Base-by-base conservation (phyloP, 1,284 basidiomycete species). In the Leccinum subrobustum region DNA sequence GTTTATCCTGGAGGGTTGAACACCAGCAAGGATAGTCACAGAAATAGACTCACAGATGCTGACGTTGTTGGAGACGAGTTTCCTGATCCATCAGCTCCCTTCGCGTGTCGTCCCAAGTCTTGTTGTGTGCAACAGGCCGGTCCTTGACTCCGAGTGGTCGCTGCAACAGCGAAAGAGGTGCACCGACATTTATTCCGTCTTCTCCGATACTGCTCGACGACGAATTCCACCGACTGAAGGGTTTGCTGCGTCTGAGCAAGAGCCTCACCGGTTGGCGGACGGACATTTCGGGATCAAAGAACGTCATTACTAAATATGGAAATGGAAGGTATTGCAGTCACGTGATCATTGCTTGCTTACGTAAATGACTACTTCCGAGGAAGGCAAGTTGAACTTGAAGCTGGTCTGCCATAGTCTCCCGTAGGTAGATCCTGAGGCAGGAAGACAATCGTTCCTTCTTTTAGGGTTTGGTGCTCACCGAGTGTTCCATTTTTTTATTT, bases 41-140 rank as follows among this genome's bases (percentile, higher is more conserved):
- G 62, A 58, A 55, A 5, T 65, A 69, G 61, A 78, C 85, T 67
- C 70, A 96, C 93, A 96, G 70, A 72, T 91, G 88, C 67, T 85
- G 81, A 56, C 93, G 79, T 70, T 94, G 89, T 47, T 85, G 84
- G 67, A 90, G 79, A 52, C 87, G 81, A 50, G 83, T 83, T 50
- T 93, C 88, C 66, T 85, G 81, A 70, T 95, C 86, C 70, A 95
- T 76, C 59, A 92, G 76, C 52, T 91, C 88, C 57, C 87, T 85
- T 63, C 85, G 82, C 63, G 79, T 83, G 61, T 95, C 83, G n/a
- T 81, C 77, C 80, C 87, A 85, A 31, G 87, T 83, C 71, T 83
- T 86, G 20, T 74, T 73, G 8, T 78, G 71, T 1, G 84, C 95
- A 16, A 95, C 78, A 0, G 96, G 93, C 31, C 88, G 76, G 48